Base-by-base conservation (phyloP, 2,329 filamentous ascomycete species). In the Cytospora chrysosperma region DNA sequence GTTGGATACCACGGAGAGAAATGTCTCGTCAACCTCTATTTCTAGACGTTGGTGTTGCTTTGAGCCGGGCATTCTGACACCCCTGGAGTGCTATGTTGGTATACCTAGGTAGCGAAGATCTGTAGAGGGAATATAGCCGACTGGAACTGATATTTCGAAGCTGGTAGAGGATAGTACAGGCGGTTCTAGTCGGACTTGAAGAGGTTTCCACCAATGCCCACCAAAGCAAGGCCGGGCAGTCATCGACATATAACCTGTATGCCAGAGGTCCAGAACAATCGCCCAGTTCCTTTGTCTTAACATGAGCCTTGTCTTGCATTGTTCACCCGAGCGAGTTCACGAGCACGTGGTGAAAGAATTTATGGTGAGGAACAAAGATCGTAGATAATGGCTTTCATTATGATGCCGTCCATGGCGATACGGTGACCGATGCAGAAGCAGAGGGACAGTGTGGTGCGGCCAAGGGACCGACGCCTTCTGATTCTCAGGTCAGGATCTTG, bases 1-100 rank as follows among this genome's bases (percentile, higher is more conserved):
- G 17, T 54, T 26, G 3, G 59, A 21, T 4, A 34, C n/a, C 30
- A 49, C 52, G n/a, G 50, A 51, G n/a, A 65, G 54, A 2, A 64
- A 55, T 47, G 57, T 27, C 27, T 64, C 61, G 21, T 50, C 55
- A 19, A 58, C 13, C 28, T 32, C 49, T 24, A 30, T 5, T 12
- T 21, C 8, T 21, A 40, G 32, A 24, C 19, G 51, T 53, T 30
- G 51, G 21, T 30, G 26, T 37, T 37, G 28, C 21, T n/a, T 34
- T 37, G 28, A 3, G 24, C 28, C n/a, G 24, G 24, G 19, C 28
- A 55, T 28, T 12, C 17, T 37, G 19, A 32, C n/a, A n/a, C n/a
- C n/a, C n/a, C n/a, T n/a, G n/a, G n/a, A 12, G n/a, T 12, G 17
- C n/a, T 24, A 47, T 21, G n/a, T 9, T 47, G 21, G 43, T 21